phyloP scores from a whole-genome alignment of 225 moss, liverwort and hornwort genomes.

The Climacium dendroides region DNA sequence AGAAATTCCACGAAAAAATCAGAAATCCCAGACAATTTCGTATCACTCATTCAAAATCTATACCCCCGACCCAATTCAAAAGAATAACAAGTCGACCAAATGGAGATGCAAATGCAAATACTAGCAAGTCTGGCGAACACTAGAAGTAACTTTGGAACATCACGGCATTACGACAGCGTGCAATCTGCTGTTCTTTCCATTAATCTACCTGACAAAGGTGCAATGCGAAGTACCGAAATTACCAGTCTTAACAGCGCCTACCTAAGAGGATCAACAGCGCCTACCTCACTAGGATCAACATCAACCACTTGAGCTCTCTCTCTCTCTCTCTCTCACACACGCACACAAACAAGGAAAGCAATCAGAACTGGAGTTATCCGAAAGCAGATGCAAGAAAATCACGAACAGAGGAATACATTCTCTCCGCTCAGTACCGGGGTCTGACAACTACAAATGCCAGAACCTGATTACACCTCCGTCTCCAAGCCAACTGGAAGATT shows the following conservation, averaged over 20 bases:
- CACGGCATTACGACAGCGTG: neutral
- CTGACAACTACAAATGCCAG: neutral
- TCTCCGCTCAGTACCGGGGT: neutral
- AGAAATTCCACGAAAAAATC: neutral
- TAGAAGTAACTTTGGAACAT: neutral
- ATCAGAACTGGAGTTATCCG: neutral
- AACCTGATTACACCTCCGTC: neutral
- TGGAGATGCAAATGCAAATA: neutral
- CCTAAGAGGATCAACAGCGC: neutral
- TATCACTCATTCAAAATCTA: neutral
- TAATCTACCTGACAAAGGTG: neutral
- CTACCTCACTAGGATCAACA: neutral
- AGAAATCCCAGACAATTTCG: neutral
- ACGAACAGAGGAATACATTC: neutral
- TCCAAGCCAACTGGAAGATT: neutral
- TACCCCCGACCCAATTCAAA: neutral
- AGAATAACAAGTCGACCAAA: neutral
- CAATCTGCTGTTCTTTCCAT: neutral
- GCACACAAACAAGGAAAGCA: neutral
- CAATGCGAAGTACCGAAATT: neutral
- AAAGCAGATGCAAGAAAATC: neutral
- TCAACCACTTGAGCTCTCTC: neutral
- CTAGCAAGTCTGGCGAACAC: neutral
- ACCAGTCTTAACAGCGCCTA: neutral
- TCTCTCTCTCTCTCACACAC: neutral